Evolutionary conservation across 148 eudicot species (phyloP), one percentile per base, ranked within the genome.

Genomic region (Diospyros kaki): DNA sequence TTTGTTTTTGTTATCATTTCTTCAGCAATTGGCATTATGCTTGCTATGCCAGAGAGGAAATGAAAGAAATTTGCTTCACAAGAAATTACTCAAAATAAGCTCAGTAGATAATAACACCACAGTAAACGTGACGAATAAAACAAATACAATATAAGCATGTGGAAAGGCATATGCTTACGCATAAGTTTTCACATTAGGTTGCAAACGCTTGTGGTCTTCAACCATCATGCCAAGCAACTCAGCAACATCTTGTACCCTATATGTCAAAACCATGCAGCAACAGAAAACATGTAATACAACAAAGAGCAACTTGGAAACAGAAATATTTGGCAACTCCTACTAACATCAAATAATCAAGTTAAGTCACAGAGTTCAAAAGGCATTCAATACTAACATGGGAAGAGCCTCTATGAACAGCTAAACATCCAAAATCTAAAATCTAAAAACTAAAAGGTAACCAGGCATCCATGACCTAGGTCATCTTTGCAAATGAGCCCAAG

Each of bases 161-260:
- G 48, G 62, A 72, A 67, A 59, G 73, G 45, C 69, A 52, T 58
- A 41, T 66, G 69, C 99, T 88, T 89, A 95, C 98, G 96, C 98
- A 83, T 95, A 77, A 77, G 97, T 95, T 82, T 83, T 92, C 87
- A 89, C 74, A 81, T 95, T 87, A 76, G 99, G 99, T 76, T 93
- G 97, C 74, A 95, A 4, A 58, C 97, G 84, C 74, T 87, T 91
- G 87, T 90, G 82, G 84, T 82, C 86, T 86, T 95, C 99, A 78
- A 95, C 85, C 99, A 95, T 95, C 99, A 92, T 88, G 58, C 99
- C 99, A 76, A 95, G 96, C 60, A 95, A 78, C 87, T 93, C 97
- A 77, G 94, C 97, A 77, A 95, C 99, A 86, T 95, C 97, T 81
- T 92, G 99, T 76, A 93, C 94, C 94, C 99, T 95, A 64, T 14